These are phyloP conservation scores for Populus ilicifolia DNA, from an alignment of 345 rosid genomes.

Conservation along the genomic window DNA sequence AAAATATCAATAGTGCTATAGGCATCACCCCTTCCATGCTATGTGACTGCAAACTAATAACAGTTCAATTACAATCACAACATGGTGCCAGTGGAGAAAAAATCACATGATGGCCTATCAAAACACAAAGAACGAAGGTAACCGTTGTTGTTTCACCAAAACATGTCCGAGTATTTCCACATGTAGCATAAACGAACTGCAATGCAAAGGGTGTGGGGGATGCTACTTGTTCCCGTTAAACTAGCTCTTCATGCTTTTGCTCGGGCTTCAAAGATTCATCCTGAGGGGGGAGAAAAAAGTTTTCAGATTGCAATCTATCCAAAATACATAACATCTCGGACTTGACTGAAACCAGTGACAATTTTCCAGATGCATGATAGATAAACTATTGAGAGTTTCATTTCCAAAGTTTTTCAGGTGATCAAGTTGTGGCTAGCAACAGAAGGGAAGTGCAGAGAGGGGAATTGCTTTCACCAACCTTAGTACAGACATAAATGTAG, in stretches of 20 bases:
- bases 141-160: not conserved
- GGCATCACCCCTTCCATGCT: too few species aligned
- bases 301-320: too few species aligned
- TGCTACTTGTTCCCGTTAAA: conserved; percentile 5
- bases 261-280: conserved; percentile 23
- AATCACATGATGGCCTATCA: not conserved
- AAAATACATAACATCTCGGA: too few species aligned
- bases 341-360: too few species aligned
- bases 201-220: not conserved
- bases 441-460: not conserved
- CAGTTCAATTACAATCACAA: not conserved
- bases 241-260: conserved; percentile 16
- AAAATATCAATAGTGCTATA: too few species aligned
- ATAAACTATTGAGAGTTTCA: not conserved
- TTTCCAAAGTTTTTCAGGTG: not conserved
- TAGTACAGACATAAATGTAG: conserved; percentile 61
- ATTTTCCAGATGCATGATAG: not conserved
- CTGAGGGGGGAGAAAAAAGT: conserved; percentile 2
- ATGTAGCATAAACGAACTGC: not conserved
- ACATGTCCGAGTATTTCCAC: not conserved
- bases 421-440: not conserved
- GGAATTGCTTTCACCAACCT: conserved; percentile 36
- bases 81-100: not conserved
- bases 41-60: too few species aligned
- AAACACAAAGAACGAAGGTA: not conserved